These are phyloP conservation scores for Elsinoe arachidis DNA, from an alignment of 2,329 filamentous ascomycete genomes.

Conservation along the genomic window DNA sequence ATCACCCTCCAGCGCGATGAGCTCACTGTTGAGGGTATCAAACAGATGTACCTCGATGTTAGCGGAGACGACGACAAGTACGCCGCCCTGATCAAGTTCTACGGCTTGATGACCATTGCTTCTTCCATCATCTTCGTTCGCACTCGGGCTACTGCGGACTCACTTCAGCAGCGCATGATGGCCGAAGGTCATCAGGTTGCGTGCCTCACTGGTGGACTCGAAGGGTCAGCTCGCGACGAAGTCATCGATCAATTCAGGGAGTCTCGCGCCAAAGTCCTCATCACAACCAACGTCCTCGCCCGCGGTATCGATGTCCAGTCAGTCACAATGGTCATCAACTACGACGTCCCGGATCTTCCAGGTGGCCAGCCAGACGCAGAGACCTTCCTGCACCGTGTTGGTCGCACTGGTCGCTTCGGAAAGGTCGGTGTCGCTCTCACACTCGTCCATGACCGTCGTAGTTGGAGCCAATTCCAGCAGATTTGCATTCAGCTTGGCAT, in stretches of 20 bases:
- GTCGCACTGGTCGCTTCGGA: constrained; percentile 91
- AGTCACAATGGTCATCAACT: constrained; percentile 98
- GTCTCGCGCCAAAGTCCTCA: constrained; percentile 87
- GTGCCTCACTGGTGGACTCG: constrained; percentile 78
- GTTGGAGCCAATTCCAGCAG: constrained; percentile 67
- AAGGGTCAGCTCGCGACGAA: constrained; percentile 71
- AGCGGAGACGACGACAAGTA: constrained; percentile 76
- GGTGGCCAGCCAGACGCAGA: constrained; percentile 74
- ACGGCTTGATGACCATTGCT: constrained; percentile 90
- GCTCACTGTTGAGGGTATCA: constrained; percentile 92
- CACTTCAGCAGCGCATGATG: constrained; percentile 79
- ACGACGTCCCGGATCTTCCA: constrained; percentile 50
- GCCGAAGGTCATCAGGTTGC: constrained; percentile 86
- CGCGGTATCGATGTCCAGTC: constrained; percentile 88
- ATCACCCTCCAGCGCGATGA: constrained; percentile 83
- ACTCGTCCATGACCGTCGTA: constrained; percentile 80
- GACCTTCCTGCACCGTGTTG: constrained; percentile 96
- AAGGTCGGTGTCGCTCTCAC: constrained; percentile 93
- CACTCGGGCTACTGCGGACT: constrained; percentile 59
- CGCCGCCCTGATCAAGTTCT: constrained; percentile 79
- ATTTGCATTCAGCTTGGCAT: constrained; percentile 77
- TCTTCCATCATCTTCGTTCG: constrained; percentile 98
- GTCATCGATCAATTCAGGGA: constrained; percentile 80
- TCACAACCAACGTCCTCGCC: constrained; percentile 92
- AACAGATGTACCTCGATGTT: constrained; percentile 96